A percentile compares a stretch with the other conserved stretches of the same genome.
phyloP scores from a whole-genome alignment of 2,329 filamentous ascomycete genomes.

The Colletotrichum sp. region DNA sequence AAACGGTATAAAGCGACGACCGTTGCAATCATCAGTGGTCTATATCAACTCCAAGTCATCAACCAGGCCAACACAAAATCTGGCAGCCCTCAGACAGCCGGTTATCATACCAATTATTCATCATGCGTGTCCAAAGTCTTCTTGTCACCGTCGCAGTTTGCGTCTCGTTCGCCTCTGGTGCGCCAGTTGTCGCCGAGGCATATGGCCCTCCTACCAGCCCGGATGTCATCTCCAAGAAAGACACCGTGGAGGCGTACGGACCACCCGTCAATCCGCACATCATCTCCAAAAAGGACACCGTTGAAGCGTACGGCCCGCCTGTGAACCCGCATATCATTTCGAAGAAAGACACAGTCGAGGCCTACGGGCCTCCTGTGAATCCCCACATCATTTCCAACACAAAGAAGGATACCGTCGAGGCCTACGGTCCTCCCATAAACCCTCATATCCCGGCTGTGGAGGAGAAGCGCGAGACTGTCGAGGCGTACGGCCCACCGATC shows the following conservation, averaged over 20 bases:
- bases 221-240: not conserved
- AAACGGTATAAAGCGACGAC: not conserved
- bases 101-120: not conserved
- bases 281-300: not conserved
- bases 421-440: not conserved
- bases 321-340: not conserved
- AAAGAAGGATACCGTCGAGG: not conserved
- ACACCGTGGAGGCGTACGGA: conserved; percentile 3
- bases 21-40: not conserved
- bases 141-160: not conserved
- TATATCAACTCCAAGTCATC: not conserved
- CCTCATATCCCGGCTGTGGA: not conserved
- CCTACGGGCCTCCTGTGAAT: conserved; percentile 8
- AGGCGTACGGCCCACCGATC: conserved; percentile 6
- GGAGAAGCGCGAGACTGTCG: not conserved
- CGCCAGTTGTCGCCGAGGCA: not conserved
- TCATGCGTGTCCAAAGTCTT: conserved; percentile 1
- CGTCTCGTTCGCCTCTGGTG: not conserved
- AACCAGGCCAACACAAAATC: too few species aligned
- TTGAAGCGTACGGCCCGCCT: conserved; percentile 4
- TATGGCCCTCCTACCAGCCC: conserved; percentile 8
- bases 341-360: not conserved
- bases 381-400: conserved; percentile 8
- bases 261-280: conserved; percentile 9
- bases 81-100: not conserved